Evolutionary conservation across 257 asterid genomes (phyloP).

Genomic region (Apocynum venetum): DNA sequence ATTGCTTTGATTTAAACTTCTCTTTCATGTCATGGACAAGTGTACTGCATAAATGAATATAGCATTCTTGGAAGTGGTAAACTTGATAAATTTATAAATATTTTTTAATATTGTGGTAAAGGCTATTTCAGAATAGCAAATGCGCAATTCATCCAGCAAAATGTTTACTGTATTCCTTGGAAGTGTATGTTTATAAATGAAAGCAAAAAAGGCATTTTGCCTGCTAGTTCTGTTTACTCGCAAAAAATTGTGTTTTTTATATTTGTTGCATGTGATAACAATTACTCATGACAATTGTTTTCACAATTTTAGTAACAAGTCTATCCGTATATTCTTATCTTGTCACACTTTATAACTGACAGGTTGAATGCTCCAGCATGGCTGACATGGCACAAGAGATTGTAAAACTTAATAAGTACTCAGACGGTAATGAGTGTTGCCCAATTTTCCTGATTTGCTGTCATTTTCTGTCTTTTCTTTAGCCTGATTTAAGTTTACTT

Average conservation of each 20-base stretch:
- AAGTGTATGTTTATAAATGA: not conserved
- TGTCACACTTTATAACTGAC: conserved; percentile 19
- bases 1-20: not conserved
- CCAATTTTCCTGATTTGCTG: not conserved
- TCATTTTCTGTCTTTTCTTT: conserved; percentile 7
- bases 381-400: conserved; percentile 86
- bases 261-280: not conserved
- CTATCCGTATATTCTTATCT: conserved; percentile 5
- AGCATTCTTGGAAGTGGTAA: not conserved
- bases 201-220: not conserved
- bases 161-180: not conserved
- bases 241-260: not conserved
- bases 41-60: not conserved
- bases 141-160: not conserved
- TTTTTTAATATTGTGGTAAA: not conserved
- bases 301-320: not conserved
- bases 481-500: conserved; percentile 11
- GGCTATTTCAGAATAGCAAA: not conserved
- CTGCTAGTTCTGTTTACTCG: not conserved
- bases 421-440: conserved; percentile 49
- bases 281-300: not conserved
- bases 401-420: conserved; percentile 65
- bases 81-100: not conserved
- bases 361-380: conserved; percentile 99
- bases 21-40: not conserved